phyloP scores from a whole-genome alignment of 2,329 filamentous ascomycete species.

The Aspergillus ibericus region DNA sequence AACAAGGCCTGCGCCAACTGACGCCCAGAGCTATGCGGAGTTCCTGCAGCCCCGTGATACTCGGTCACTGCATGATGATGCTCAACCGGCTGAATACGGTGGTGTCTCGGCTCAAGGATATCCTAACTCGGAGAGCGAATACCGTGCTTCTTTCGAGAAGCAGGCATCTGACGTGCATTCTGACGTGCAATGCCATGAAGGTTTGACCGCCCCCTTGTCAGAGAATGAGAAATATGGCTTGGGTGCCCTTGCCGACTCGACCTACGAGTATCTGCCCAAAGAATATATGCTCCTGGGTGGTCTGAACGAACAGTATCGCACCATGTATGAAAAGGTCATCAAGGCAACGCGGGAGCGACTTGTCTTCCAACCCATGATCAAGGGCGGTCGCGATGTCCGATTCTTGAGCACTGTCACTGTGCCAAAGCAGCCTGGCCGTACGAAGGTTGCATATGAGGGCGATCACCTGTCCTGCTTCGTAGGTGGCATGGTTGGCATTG shows the following conservation, averaged over 20 bases:
- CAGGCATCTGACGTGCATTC: background rate
- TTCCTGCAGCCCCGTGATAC: conserved; percentile 23
- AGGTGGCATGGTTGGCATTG: conserved; percentile 63
- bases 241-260: conserved; percentile 49
- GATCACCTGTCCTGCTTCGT: conserved; percentile 62
- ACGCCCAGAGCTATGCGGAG: conserved; percentile 26
- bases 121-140: conserved; percentile 12
- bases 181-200: conserved; percentile 38
- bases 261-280: conserved; percentile 54
- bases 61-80: conserved; percentile 24
- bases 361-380: conserved; percentile 48
- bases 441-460: conserved; percentile 50
- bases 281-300: conserved; percentile 49
- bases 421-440: conserved; percentile 21
- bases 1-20: conserved; percentile 16
- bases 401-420: conserved; percentile 38
- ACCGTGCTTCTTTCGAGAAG: conserved; percentile 5
- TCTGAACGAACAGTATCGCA: conserved; percentile 43
- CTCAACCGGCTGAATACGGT: conserved; percentile 30
- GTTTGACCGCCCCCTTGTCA: conserved; percentile 38
- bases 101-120: conserved; percentile 3
- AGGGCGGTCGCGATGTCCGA: conserved; percentile 42
- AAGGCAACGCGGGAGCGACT: conserved; percentile 41
- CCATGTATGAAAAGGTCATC: conserved; percentile 46
- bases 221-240: conserved; percentile 42